phyloP scores from a whole-genome alignment of 2,329 filamentous ascomycete genomes.

The Trichoderma guizhouense region DNA sequence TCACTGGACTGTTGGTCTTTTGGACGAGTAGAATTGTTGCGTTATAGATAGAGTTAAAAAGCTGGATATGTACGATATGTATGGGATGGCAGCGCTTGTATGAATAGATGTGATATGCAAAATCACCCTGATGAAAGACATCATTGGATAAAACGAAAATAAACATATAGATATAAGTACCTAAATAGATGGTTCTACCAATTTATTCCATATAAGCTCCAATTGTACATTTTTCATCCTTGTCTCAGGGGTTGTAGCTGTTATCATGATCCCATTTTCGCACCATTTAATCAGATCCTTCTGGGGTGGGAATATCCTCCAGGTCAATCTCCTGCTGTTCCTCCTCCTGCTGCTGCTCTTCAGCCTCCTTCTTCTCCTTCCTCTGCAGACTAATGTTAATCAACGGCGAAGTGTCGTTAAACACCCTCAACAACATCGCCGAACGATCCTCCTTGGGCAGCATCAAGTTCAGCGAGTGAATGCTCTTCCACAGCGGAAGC shows the following conservation, averaged over 20 bases:
- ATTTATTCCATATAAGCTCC: background rate
- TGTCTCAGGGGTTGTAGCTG: background rate
- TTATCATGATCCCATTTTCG: background rate
- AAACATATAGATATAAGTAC: conserved; percentile 23
- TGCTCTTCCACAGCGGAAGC: conserved; percentile 88
- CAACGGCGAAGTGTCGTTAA: conserved; percentile 81
- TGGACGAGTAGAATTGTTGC: conserved; percentile 45
- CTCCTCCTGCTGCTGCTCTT: conserved; percentile 31
- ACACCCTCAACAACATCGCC: conserved; percentile 87
- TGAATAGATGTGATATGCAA: background rate
- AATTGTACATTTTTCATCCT: background rate
- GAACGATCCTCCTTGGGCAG: conserved; percentile 93
- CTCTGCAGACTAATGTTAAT: conserved; percentile 64
- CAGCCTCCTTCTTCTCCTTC: conserved; percentile 32
- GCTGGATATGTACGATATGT: background rate
- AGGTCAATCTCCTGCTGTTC: conserved; percentile 28
- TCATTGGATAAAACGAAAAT: background rate
- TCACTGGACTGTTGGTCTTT: conserved; percentile 66
- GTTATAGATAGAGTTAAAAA: background rate
- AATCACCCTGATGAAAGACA: background rate
- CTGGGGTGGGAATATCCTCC: conserved; percentile 38
- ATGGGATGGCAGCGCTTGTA: background rate
- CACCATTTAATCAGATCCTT: conserved; percentile 22
- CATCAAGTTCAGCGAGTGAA: conserved; percentile 93
- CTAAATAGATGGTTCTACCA: background rate